Base-by-base conservation (phyloP, 805 yeast genomes). In the Zygoascus ofunaensis region DNA sequence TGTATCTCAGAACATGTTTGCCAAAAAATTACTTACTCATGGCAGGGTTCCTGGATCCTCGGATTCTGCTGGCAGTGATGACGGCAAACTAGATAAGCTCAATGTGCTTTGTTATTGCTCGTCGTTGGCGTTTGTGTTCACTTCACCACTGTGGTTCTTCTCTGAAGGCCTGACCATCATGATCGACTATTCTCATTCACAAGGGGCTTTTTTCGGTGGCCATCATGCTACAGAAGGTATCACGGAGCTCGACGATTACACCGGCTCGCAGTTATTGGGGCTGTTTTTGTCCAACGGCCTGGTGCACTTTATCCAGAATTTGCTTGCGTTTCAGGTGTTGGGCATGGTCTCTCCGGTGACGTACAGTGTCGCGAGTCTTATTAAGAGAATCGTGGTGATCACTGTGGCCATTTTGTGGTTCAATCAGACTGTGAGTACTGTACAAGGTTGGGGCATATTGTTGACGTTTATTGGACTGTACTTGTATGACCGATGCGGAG, bases 351-450 rank as follows among this genome's bases (percentile, higher is more conserved):
- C 94, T 2, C 85, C 96, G 0, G 79, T 87, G 10, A 77, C 92
- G 2, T 87, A 86, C 63, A 82, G 94, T 1, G 80, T 87, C 46
- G 95, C 95, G 2, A 79, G 85, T 36, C 74, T 87, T 75, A 74
- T 87, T 76, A 87, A 87, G 64, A 77, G 95, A 55, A 82, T 87
- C n/a, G 82, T 85, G 1, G 76, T 87, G 24, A 87, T 87, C 36
- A 72, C 82, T 1, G 80, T 81, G 1, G 84, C 95, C 54, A 83
- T 89, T 66, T 47, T 82, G 34, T 74, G 73, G 69, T 73, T 71
- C 32, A 80, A 80, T 21, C 72, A 70, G 53, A 51, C 46, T 22
- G 67, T 69, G 17, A 50, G 62, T 2, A 44, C 47, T 5, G 42
- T 60, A 18, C 73, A 68, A 47, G 66, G 62, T 17, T 65, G 65